Conservation (phyloP, 306 rosid species). For the peach (Prunus persica) region DNA sequence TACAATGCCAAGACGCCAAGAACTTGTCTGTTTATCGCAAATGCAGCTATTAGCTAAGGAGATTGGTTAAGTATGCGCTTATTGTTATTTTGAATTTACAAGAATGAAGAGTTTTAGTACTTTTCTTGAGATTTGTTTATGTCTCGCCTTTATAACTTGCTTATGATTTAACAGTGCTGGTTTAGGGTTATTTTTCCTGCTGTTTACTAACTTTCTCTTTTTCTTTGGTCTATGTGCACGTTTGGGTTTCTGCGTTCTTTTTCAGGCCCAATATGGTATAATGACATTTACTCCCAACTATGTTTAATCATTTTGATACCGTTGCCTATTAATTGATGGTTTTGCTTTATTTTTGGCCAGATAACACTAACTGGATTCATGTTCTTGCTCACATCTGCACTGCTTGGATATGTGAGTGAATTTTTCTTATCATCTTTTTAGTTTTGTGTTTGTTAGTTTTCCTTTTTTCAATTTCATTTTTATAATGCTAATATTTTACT, state of each 20-base stretch:
- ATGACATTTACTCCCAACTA: constrained; percentile 21
- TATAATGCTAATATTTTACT: background rate
- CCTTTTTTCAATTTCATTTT: background rate
- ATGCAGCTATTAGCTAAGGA: background rate
- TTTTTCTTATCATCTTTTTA: background rate
- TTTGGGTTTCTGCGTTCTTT: constrained; percentile 27
- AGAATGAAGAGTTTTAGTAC: background rate
- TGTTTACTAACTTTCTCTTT: constrained; percentile 36
- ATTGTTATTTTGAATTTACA: background rate
- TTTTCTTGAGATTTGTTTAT: background rate
- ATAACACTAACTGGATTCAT: constrained; percentile 86
- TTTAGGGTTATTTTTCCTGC: constrained; percentile 7
- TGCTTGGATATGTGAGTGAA: constrained; percentile 86
- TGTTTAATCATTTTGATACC: constrained; percentile 15
- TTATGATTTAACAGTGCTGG: background rate
- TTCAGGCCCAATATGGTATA: constrained; percentile 91
- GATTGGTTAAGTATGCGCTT: background rate
- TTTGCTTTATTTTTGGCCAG: constrained; percentile 46
- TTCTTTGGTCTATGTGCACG: constrained; percentile 21
- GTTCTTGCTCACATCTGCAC: constrained; percentile 72
- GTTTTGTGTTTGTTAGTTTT: background rate
- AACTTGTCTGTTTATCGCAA: background rate
- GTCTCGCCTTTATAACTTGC: background rate
- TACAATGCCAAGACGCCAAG: background rate
- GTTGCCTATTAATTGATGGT: constrained; percentile 20